Evolutionary conservation across 2,329 filamentous ascomycete genomes (phyloP), one percentile per base, ranked within the genome.

Genomic region (Colletotrichum sp.): DNA sequence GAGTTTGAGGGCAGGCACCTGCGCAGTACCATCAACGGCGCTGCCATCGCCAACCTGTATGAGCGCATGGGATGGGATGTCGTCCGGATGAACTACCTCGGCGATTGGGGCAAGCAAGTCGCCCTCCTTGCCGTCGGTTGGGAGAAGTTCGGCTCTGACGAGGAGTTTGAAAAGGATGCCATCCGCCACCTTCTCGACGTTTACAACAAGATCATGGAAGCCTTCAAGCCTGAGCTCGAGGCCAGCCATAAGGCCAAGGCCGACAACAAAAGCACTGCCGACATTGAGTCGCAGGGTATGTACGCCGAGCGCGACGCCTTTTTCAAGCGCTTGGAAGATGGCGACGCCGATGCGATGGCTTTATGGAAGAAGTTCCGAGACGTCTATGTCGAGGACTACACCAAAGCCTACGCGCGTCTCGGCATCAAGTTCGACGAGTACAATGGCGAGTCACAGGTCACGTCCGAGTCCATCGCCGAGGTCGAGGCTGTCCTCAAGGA

Each of bases 101-200:
- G 94, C 43, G 94, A 96, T 82, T 96, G 94, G 94, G 94, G 94
- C 28, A 94, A 94, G 83, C 93, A 94, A 80, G 94, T 90, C 64
- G 89, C 89, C 75, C 88, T 95, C 10, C 84, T 95, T 56, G 93
- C 92, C 8, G 87, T 94, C 36, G 94, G 93, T 0, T 96, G 92
- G 83, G 85, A 93, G 77, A 89, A 89, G 77, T 95, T 92, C 78
- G 94, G 94, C 3, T 90, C 87, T 61, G 92, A 95, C 79, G 90
- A 93, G 68, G 88, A 90, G 74, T 85, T 95, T 13, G 83, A 88
- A 61, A 86, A 87, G 66, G 93, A 95, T 79, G 93, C 94, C 2
- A 93, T 95, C 78, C 91, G 91, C 72, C 94, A 95, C 81, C 85
- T 96, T 13, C 94, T 93, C 78, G 90, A 94, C 71, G 91, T 96